phyloP scores from a whole-genome alignment of 768 basidiomycete species.

The Chalciporus piperatus region DNA sequence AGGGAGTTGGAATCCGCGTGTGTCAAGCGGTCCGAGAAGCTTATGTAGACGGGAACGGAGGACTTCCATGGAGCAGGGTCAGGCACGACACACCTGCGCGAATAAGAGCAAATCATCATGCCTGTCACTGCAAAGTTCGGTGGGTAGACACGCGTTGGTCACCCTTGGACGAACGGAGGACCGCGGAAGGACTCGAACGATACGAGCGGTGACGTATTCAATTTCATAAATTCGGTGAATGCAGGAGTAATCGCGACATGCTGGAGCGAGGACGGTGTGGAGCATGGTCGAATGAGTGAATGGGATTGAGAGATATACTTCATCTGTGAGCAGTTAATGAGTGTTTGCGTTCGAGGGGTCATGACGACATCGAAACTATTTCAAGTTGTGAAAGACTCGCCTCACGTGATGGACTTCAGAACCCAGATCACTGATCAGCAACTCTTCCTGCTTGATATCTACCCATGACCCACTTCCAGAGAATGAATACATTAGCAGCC shows the following conservation, averaged over 20 bases:
- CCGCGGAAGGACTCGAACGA: slow-evolving; percentile 18
- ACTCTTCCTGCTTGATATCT: too few species aligned
- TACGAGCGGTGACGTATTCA: slow-evolving; percentile 19
- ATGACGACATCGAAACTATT: too few species aligned
- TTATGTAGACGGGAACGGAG: slow-evolving; percentile 11
- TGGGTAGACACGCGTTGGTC: slow-evolving; percentile 13
- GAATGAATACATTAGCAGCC: too few species aligned
- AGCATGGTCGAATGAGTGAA: slow-evolving; percentile 24
- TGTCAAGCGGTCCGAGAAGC: slow-evolving; percentile 14
- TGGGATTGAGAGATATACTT: slow-evolving; percentile 17
- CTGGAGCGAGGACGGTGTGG: slow-evolving; percentile 5
- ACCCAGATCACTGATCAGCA: too few species aligned
- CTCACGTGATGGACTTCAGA: too few species aligned
- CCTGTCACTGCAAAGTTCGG: slow-evolving; percentile 19
- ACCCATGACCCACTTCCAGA: too few species aligned
- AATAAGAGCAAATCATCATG: slow-evolving; percentile 21
- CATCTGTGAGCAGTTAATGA: slow-evolving; percentile 12
- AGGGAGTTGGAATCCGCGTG: neutral
- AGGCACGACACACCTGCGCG: slow-evolving; percentile 24
- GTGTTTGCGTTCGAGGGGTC: slow-evolving; percentile 16
- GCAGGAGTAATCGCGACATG: neutral
- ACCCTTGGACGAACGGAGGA: neutral
- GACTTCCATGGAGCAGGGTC: slow-evolving; percentile 23
- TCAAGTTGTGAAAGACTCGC: too few species aligned
- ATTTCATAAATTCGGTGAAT: slow-evolving; percentile 12